These are phyloP conservation scores for Trichoderma guizhouense DNA, from an alignment of 2,329 filamentous ascomycete genomes.

Conservation along the genomic window DNA sequence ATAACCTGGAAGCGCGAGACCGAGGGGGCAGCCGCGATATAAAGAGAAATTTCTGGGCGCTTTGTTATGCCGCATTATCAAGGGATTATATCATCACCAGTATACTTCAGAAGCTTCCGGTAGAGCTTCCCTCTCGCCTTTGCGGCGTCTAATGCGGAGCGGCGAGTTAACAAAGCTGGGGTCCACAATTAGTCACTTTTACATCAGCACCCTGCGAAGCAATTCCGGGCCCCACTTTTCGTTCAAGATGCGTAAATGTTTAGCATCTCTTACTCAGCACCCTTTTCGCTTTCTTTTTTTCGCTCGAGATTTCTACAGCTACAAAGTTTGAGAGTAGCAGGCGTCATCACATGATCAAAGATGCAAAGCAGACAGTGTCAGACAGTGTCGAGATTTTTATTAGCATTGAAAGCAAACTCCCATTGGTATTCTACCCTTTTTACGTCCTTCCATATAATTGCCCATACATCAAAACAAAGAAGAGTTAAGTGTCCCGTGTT, in stretches of 20 bases:
- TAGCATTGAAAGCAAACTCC: conserved; percentile 11
- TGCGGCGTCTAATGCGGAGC: neutral
- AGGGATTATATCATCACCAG: conserved; percentile 3
- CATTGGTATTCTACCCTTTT: conserved; percentile 19
- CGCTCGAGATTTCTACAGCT: neutral
- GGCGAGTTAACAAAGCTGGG: neutral
- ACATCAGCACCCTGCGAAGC: conserved; percentile 26
- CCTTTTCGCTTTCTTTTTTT: neutral
- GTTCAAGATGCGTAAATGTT: neutral
- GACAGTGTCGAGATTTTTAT: neutral
- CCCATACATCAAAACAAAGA: conserved; percentile 16
- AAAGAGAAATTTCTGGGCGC: conserved; percentile 2
- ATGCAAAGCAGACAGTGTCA: neutral
- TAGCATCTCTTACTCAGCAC: neutral
- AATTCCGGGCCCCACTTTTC: neutral
- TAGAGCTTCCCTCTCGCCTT: neutral
- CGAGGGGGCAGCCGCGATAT: neutral
- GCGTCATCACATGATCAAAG: conserved; percentile 1
- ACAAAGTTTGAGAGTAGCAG: neutral
- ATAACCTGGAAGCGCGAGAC: neutral
- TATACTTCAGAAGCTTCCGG: neutral
- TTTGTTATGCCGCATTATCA: too few relatives aligned
- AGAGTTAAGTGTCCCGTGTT: conserved; percentile 1
- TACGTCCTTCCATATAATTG: conserved; percentile 17
- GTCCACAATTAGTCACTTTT: conserved; percentile 28